phyloP scores from a whole-genome alignment of 1,284 basidiomycete genomes.

The Ceratobasidium theobromae region DNA sequence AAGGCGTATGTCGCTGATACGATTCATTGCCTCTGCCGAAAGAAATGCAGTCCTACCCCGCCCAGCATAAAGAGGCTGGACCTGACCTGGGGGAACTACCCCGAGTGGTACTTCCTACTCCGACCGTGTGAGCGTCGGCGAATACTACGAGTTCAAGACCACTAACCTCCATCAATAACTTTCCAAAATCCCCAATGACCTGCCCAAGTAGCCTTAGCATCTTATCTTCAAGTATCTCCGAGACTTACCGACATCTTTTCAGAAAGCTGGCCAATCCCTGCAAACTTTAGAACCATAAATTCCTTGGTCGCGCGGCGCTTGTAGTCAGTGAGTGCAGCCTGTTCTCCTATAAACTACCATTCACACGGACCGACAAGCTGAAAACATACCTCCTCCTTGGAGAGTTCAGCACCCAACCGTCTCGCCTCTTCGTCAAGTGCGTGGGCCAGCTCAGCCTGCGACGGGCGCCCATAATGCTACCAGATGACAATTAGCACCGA shows the following conservation, averaged over 20 bases:
- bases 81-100: constrained; percentile 75
- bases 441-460: constrained; percentile 76
- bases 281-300: constrained; percentile 85
- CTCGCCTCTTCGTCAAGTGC: constrained; percentile 77
- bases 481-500: neutral
- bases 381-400: constrained; percentile 75
- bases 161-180: constrained; percentile 72
- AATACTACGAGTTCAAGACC: no score
- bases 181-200: constrained; percentile 82
- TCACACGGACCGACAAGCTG: no score
- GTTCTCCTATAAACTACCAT: no score
- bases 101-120: constrained; percentile 77
- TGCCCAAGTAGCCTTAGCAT: constrained; percentile 44
- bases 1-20: constrained; percentile 59
- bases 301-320: constrained; percentile 71
- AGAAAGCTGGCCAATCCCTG: constrained; percentile 80
- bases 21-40: constrained; percentile 63
- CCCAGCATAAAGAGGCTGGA: constrained; percentile 65
- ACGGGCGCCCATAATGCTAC: constrained; percentile 76
- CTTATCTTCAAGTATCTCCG: neutral
- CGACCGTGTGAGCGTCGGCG: neutral
- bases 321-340: constrained; percentile 68
- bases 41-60: constrained; percentile 57
- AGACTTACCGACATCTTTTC: constrained; percentile 72
- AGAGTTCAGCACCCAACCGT: constrained; percentile 76